These are phyloP conservation scores for Quercus berberidifolia DNA, from an alignment of 306 rosid species.

Conservation along the genomic window DNA sequence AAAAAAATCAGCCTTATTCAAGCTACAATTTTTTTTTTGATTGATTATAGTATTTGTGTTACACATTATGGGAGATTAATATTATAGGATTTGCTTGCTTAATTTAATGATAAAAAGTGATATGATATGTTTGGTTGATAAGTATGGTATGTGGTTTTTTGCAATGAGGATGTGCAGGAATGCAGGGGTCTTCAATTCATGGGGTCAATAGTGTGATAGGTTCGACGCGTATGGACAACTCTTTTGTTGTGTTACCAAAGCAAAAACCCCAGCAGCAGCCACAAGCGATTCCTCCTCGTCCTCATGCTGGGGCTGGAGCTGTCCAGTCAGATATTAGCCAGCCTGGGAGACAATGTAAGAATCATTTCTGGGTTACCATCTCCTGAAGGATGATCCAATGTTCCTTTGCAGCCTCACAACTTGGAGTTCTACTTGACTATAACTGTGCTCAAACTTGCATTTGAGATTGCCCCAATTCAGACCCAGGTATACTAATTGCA, in stretches of 20 bases:
- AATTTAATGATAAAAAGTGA: too few species aligned
- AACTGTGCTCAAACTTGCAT: constrained; percentile 71
- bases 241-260: constrained; percentile 78
- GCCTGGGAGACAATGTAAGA: constrained; percentile 79
- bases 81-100: too few species aligned
- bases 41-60: too few species aligned
- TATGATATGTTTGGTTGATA: not conserved
- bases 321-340: constrained; percentile 46
- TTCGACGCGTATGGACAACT: constrained; percentile 79
- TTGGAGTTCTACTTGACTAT: constrained; percentile 74
- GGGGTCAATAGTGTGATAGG: constrained; percentile 75
- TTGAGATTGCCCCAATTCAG: constrained; percentile 89
- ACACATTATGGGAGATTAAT: too few species aligned
- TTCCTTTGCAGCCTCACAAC: constrained; percentile 64
- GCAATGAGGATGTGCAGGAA: constrained; percentile 50
- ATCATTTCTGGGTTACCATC: constrained; percentile 68
- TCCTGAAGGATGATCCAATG: constrained; percentile 47
- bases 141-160: constrained; percentile 1
- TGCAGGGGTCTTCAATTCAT: constrained; percentile 78
- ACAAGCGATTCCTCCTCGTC: constrained; percentile 64
- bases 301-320: constrained; percentile 43
- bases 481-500: constrained; percentile 55
- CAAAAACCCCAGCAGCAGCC: constrained; percentile 40
- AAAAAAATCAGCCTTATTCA: too few species aligned
- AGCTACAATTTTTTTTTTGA: too few species aligned